Evolutionary conservation across 805 yeast genomes (phyloP).

Genomic region (Torulaspora gathmanii): DNA sequence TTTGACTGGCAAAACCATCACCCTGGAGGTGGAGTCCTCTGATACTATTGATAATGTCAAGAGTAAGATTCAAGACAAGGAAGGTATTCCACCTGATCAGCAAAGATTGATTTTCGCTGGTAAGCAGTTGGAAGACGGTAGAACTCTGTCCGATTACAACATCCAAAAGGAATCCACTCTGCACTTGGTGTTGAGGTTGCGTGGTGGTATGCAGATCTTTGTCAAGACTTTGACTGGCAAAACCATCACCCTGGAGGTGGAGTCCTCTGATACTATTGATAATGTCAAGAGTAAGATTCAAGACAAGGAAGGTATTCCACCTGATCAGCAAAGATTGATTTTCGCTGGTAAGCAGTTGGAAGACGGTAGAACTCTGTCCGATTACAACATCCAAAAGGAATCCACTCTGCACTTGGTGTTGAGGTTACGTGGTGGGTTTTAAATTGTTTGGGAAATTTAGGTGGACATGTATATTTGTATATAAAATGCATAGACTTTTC

Average conservation of each 20-base stretch:
- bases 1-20: slow-evolving; percentile 80
- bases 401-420: slow-evolving; percentile 79
- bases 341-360: slow-evolving; percentile 96
- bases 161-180: slow-evolving; percentile 90
- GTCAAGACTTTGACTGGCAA: slow-evolving; percentile 88
- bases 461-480: slow-evolving; percentile 58
- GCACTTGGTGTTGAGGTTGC: slow-evolving; percentile 78
- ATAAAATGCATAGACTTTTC: slow-evolving; percentile 2
- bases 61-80: slow-evolving; percentile 93
- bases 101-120: slow-evolving; percentile 94
- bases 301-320: slow-evolving; percentile 96
- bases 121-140: slow-evolving; percentile 93
- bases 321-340: slow-evolving; percentile 92
- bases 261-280: slow-evolving; percentile 92
- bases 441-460: slow-evolving; percentile 35
- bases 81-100: slow-evolving; percentile 96
- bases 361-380: slow-evolving; percentile 91
- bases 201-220: slow-evolving; percentile 90
- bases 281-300: slow-evolving; percentile 93
- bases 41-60: slow-evolving; percentile 92
- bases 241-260: slow-evolving; percentile 81
- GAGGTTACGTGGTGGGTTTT: slow-evolving; percentile 77
- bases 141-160: slow-evolving; percentile 91
- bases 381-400: slow-evolving; percentile 94
- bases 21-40: slow-evolving; percentile 77